A percentile compares a stretch with the other conserved stretches of the same genome.
Conservation (phyloP, 1,284 basidiomycete genomes). For the Erythrobasidium hasegawianum region DNA sequence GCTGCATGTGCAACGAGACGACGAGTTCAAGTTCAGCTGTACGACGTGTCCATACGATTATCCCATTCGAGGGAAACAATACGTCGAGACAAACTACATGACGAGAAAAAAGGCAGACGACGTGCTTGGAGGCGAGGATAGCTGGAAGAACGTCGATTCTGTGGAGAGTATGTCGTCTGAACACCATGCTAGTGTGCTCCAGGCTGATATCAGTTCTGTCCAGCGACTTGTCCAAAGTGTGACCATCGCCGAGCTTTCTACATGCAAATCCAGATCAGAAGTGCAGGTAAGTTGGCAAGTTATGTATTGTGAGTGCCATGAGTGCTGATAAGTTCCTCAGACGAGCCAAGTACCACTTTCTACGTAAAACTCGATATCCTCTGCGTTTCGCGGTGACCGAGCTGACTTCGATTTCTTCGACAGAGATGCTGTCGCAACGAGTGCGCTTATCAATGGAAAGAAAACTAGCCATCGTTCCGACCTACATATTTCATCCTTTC, state of each 20-base stretch:
- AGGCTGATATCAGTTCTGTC: not conserved
- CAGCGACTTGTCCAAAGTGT: constrained; percentile 54
- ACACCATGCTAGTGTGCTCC: not conserved
- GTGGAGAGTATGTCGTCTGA: constrained; percentile 21
- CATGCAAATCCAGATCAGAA: constrained; percentile 92
- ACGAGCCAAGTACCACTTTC: constrained; percentile 97
- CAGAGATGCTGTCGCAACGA: constrained; percentile 43
- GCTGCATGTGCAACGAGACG: constrained; percentile 61
- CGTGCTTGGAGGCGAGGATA: constrained; percentile 85
- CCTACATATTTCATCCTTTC: too few species aligned
- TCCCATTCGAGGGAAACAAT: constrained; percentile 76
- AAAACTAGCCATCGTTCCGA: constrained; percentile 43
- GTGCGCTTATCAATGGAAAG: constrained; percentile 47
- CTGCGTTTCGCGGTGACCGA: not conserved
- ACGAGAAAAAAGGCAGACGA: constrained; percentile 86
- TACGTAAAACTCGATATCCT: constrained; percentile 41
- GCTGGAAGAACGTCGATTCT: constrained; percentile 92
- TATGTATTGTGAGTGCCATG: not conserved
- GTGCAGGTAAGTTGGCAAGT: constrained; percentile 56
- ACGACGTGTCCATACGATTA: constrained; percentile 94
- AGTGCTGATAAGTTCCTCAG: constrained; percentile 46
- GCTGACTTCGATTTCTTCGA: not conserved
- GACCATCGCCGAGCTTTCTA: constrained; percentile 86
- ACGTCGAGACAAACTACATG: constrained; percentile 72
- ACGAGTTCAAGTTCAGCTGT: constrained; percentile 57